Evolutionary conservation across 345 rosid genomes (phyloP), one percentile per base, ranked within the genome.

Genomic region (Anastatica hierochuntica): DNA sequence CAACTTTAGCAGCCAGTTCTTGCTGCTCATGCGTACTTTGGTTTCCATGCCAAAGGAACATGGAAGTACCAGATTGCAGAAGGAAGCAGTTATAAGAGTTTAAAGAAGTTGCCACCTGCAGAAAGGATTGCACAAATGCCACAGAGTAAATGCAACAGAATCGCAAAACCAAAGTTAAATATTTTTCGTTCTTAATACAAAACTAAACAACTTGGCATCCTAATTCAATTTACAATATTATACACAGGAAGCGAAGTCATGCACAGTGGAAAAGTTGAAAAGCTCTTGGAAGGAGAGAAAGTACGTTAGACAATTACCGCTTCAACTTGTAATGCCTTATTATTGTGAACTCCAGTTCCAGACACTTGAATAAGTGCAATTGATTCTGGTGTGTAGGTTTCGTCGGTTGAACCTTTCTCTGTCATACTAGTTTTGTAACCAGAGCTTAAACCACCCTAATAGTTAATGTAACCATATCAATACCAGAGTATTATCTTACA

Each of bases 31-130:
- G 78, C 21, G 92, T 66, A 74, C 99, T 80, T 76, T 88, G 90
- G 73, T 75, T 85, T 60, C 99, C 99, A 72, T 83, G 89, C 99
- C 99, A 94, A 23, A 68, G 77, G 71, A 88, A 94, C 64, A 85
- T 11, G 41, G 92, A 77, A 17, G 96, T 80, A 39, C 97, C 99
- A 68, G 97, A 85, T 85, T 94, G 99, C 74, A 94, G 83, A 70
- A 94, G 85, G 73, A 85, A 88, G 66, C 97, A 94, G 62, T 88
- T 90, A 2, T 66, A 48, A 42, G 99, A 85, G 70, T 83, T 79
- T 74, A 94, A 74, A 48, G 89, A 85, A 15, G 94, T 67, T 45
- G 94, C 94, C 74, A 79, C 84, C 99, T 94, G 54, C 14, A 45
- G 39, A 63, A 64, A 24, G 47, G 34, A 56, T 24, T 9, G 9